Conservation (phyloP, 331 rosid species). For the Quercus phellos region DNA sequence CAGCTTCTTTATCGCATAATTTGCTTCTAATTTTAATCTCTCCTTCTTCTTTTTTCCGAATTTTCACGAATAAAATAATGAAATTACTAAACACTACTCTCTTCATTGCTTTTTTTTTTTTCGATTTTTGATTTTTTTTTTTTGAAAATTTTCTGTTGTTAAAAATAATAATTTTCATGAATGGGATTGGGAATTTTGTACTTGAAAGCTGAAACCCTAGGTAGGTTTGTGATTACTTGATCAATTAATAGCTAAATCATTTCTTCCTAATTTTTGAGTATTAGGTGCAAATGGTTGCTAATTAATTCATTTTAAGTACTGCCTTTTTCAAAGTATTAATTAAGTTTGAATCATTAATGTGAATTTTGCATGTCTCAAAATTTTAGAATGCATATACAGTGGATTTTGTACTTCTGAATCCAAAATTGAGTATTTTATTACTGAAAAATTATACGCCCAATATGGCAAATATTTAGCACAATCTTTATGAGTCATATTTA, state of each 20-base stretch:
- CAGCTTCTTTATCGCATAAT: too few relatives aligned
- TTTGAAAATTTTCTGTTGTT: neutral
- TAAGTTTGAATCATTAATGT: neutral
- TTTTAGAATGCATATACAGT: neutral
- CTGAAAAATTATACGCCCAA: too few relatives aligned
- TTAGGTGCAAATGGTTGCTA: too few relatives aligned
- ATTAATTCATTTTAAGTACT: too few relatives aligned
- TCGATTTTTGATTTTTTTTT: neutral
- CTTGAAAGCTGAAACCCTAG: neutral
- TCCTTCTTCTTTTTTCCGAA: too few relatives aligned
- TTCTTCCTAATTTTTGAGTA: neutral
- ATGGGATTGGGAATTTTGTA: neutral
- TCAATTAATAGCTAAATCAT: neutral
- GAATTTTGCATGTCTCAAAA: neutral
- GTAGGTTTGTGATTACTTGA: neutral
- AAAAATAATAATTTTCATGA: neutral
- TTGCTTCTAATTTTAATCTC: too few relatives aligned
- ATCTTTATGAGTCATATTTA: too few relatives aligned
- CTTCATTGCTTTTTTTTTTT: neutral
- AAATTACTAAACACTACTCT: neutral
- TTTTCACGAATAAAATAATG: too few relatives aligned
- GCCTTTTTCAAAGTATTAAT: too few relatives aligned
- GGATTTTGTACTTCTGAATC: too few relatives aligned
- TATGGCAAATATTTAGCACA: too few relatives aligned
- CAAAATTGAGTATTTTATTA: too few relatives aligned